Conservation (phyloP, 2,329 filamentous ascomycete genomes). For the Trichoderma sp. region DNA sequence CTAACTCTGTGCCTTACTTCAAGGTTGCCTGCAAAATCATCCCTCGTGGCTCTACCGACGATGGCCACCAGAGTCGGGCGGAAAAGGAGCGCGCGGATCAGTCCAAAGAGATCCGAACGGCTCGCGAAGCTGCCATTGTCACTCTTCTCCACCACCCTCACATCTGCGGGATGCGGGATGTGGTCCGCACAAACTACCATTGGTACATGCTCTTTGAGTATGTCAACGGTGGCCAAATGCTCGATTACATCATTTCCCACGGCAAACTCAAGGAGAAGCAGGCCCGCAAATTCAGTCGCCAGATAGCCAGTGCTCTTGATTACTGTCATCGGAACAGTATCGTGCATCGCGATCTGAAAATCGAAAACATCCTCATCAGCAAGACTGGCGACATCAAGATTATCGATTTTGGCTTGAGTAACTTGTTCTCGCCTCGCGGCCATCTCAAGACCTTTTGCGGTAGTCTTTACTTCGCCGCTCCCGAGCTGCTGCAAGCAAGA, state of each 20-base stretch:
- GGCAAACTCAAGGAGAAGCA: conserved; percentile 98
- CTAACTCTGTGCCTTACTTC: not conserved
- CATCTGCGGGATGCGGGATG: conserved; percentile 93
- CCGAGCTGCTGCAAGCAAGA: conserved; percentile 88
- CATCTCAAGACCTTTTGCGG: conserved; percentile 97
- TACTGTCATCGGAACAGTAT: conserved; percentile 99
- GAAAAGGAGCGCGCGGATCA: conserved; percentile 90
- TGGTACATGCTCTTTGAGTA: conserved; percentile 99
- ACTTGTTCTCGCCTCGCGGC: conserved; percentile 82
- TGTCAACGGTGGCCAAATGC: conserved; percentile 98
- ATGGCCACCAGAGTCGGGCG: conserved; percentile 68
- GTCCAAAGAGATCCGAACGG: conserved; percentile 93
- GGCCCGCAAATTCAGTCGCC: conserved; percentile 93
- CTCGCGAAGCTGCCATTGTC: conserved; percentile 93
- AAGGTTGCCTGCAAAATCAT: conserved; percentile 98
- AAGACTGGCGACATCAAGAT: conserved; percentile 99
- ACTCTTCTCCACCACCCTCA: conserved; percentile 92
- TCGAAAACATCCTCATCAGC: conserved; percentile 98
- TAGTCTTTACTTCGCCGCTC: conserved; percentile 95
- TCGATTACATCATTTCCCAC: conserved; percentile 99
- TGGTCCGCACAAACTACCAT: conserved; percentile 93
- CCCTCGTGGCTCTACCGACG: conserved; percentile 83
- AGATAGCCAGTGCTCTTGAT: conserved; percentile 94
- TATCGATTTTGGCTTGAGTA: conserved; percentile 97
- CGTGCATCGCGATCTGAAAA: conserved; percentile 95